phyloP scores from a whole-genome alignment of 768 basidiomycete species.

The Daedaleopsis sinensis region DNA sequence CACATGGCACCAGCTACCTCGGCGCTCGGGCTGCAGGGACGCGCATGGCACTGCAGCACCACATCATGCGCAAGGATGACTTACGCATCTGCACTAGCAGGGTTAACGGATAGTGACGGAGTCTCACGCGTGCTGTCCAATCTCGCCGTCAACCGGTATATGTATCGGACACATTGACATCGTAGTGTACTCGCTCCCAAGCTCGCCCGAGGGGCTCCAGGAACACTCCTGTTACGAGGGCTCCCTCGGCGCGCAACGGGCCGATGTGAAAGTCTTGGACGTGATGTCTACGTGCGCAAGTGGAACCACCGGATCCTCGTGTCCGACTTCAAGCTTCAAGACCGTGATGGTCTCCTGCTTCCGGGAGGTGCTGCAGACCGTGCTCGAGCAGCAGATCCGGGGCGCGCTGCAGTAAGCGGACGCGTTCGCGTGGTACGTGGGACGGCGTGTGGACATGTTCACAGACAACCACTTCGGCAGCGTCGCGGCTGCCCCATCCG shows the following conservation, averaged over 20 bases:
- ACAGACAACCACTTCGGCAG: no score
- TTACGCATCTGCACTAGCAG: no score
- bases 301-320: conserved; percentile 67
- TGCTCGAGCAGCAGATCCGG: conserved; percentile 58
- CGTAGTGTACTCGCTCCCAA: conserved; percentile 64
- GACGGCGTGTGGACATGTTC: conserved; percentile 62
- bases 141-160: no score
- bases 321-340: conserved; percentile 65
- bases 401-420: conserved; percentile 56
- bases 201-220: conserved; percentile 41
- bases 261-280: conserved; percentile 55
- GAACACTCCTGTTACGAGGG: conserved; percentile 50
- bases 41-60: no score
- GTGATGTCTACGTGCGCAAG: conserved; percentile 54
- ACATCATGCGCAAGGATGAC: no score
- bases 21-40: no score
- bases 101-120: no score
- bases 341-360: conserved; percentile 59
- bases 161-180: conserved; percentile 73
- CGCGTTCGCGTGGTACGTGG: conserved; percentile 59
- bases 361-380: conserved; percentile 60
- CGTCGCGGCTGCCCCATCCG: no score
- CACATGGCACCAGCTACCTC: no score
- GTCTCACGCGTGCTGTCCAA: no score
- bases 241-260: conserved; percentile 61